Evolutionary conservation across 2,329 filamentous ascomycete species (phyloP), one percentile per base, ranked within the genome.

Genomic region (Exophiala alcalophila): DNA sequence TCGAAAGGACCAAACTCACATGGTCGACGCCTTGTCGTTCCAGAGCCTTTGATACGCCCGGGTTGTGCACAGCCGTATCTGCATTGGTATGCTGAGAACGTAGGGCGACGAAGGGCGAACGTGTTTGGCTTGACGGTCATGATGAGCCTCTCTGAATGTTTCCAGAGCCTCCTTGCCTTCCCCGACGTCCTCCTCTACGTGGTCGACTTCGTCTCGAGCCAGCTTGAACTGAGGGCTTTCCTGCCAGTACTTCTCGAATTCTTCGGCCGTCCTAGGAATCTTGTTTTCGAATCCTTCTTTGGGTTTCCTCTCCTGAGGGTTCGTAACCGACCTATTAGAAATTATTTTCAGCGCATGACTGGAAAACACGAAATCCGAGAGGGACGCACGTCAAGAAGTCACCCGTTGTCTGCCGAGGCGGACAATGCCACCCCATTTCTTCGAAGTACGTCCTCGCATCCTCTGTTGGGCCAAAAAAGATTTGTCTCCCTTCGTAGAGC

Each of bases 371-470:
- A 25, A 2, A 61, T 54, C 5, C 57, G 62, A 35, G 70, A 66
- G 31, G 63, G 57, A 81, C 73, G 56, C 78, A 78, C 1, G 81
- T 85, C 19, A 85, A 60, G 61, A 70, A 86, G 56, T 86, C 82
- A 4, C 75, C 80, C 1, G 81, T 70, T 49, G 83, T 86, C 24
- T 81, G 76, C 4, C 78, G 74, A 3, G 78, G 72, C 0, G 70
- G 70, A 53, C 77, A 84, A 20, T 78, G 56, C 56, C 86, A 85
- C 0, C 83, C 82, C 3, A 80, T 64, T 0, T 69, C 61, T 55
- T 84, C 79, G 71, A 86, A 82, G 55, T 81, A 86, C 0, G 77
- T 74, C 4, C 71, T 64, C 0, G 82, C 82, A 44, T 80, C 68
- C 3, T 69, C 62, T 50, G 71, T 65, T 0, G 80, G 73, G 0